Evolutionary conservation across 176 grass and related monocot genomes (phyloP).

Genomic region (Typha latifolia): DNA sequence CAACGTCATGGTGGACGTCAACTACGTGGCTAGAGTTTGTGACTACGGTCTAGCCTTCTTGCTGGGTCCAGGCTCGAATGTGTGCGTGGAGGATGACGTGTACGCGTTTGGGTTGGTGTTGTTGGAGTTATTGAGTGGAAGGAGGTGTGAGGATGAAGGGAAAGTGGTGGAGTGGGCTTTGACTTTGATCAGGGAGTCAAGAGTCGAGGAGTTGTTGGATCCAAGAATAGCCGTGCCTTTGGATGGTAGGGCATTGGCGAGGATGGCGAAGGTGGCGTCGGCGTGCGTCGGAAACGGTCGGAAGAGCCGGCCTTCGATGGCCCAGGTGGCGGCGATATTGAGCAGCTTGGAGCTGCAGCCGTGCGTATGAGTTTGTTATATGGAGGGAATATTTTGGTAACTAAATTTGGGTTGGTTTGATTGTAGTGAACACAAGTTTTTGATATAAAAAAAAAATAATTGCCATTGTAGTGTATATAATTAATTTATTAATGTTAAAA

Average conservation of each 20-base stretch:
- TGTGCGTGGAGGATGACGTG: conserved; percentile 49
- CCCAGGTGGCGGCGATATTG: conserved; percentile 54
- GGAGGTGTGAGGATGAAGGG: conserved; percentile 30
- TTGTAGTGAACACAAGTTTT: too few relatives aligned
- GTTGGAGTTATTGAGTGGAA: conserved; percentile 53
- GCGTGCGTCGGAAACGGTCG: conserved; percentile 57
- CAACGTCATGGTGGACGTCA: conserved; percentile 37
- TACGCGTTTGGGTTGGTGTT: conserved; percentile 68
- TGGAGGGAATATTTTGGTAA: too few relatives aligned
- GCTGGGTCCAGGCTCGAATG: not conserved
- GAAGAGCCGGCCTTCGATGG: conserved; percentile 33
- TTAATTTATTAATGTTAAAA: too few relatives aligned
- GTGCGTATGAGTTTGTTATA: not conserved
- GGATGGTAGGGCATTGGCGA: conserved; percentile 33
- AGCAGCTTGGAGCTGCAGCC: conserved; percentile 37
- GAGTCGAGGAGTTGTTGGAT: conserved; percentile 36
- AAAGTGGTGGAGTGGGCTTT: conserved; percentile 46
- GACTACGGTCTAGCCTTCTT: conserved; percentile 62
- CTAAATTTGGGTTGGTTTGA: too few relatives aligned
- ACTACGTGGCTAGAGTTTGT: conserved; percentile 22
- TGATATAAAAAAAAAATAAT: too few relatives aligned
- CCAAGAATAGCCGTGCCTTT: conserved; percentile 18
- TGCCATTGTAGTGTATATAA: too few relatives aligned
- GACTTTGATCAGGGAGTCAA: conserved; percentile 26
- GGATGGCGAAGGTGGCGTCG: conserved; percentile 48